A percentile compares a stretch with the other conserved stretches of the same genome.
phyloP scores from a whole-genome alignment of 352 stramenopile genomes.

The Aphanomyces cochlioides region DNA sequence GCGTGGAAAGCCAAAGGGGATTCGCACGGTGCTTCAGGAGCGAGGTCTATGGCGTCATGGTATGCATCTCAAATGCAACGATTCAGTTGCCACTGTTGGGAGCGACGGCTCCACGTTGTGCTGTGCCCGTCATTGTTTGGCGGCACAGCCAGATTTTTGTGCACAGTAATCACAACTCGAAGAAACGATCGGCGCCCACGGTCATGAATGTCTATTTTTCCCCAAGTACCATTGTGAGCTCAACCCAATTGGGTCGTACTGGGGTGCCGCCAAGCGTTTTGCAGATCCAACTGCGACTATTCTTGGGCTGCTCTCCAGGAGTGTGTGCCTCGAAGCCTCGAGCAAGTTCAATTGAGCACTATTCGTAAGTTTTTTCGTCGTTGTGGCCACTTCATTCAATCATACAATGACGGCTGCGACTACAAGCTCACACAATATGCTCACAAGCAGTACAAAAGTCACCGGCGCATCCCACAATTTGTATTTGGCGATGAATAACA shows the following conservation, averaged over 20 bases:
- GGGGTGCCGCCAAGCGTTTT: slow-evolving; percentile 1
- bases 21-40: slow-evolving; percentile 2
- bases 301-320: not conserved
- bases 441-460: slow-evolving; percentile 19
- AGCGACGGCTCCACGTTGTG: not conserved
- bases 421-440: slow-evolving; percentile 8
- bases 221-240: slow-evolving; percentile 19
- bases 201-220: slow-evolving; percentile 11
- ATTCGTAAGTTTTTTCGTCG: slow-evolving; percentile 24
- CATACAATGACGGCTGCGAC: slow-evolving; percentile 3
- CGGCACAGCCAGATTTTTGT: slow-evolving; percentile 3
- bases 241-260: slow-evolving; percentile 12
- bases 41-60: not conserved
- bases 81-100: not conserved
- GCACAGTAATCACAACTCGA: not conserved
- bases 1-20: not conserved
- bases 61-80: not conserved
- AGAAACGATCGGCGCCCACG: not conserved
- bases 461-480: slow-evolving; percentile 16
- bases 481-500: too few species aligned
- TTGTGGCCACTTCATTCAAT: slow-evolving; percentile 12
- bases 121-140: slow-evolving; percentile 7
- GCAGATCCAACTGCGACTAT: slow-evolving; percentile 18
- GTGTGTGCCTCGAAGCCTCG: not conserved
- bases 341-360: not conserved